Percentiles rank a stretch among this genome's conserved stretches.
Conservation (phyloP, 2,329 filamentous ascomycete species). For the Macrophomina phaseolina region DNA sequence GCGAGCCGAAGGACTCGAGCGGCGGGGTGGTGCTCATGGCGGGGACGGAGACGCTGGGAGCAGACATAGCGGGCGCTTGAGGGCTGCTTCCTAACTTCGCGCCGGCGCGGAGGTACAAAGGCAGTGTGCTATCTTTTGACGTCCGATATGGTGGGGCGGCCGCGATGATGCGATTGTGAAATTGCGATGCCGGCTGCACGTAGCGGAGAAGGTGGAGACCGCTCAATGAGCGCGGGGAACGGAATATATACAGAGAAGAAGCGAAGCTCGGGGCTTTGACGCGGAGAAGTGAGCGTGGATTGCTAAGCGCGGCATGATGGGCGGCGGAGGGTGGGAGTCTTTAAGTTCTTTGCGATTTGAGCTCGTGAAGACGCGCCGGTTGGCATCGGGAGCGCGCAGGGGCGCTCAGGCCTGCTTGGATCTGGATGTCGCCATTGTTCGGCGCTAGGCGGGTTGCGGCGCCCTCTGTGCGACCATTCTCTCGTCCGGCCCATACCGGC, state of each 20-base stretch:
- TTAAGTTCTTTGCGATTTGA: not conserved
- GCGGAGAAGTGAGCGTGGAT: slow-evolving; percentile 1
- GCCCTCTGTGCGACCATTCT: not conserved
- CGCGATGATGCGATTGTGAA: slow-evolving; percentile 21
- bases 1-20: slow-evolving; percentile 12
- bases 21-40: slow-evolving; percentile 6
- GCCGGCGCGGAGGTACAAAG: slow-evolving; percentile 2
- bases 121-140: slow-evolving; percentile 4
- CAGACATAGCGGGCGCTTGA: not conserved
- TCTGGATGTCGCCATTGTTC: slow-evolving; percentile 4
- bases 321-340: not conserved
- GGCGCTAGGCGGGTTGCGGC: slow-evolving; percentile 17
- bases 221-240: not conserved
- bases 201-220: not conserved
- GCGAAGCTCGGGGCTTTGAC: not conserved
- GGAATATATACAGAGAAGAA: not conserved
- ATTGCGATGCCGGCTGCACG: slow-evolving; percentile 8
- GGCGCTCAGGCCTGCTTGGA: not conserved
- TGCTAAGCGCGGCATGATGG: slow-evolving; percentile 7
- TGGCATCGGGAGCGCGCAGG: slow-evolving; percentile 1
- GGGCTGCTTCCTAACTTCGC: not conserved
- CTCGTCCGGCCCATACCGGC: not conserved
- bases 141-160: slow-evolving; percentile 8
- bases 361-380: slow-evolving; percentile 10
- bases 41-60: not conserved